A percentile compares a stretch with the other conserved stretches of the same genome.
phyloP scores from a whole-genome alignment of 768 basidiomycete genomes.

The Pulveroboletus ravenelii region DNA sequence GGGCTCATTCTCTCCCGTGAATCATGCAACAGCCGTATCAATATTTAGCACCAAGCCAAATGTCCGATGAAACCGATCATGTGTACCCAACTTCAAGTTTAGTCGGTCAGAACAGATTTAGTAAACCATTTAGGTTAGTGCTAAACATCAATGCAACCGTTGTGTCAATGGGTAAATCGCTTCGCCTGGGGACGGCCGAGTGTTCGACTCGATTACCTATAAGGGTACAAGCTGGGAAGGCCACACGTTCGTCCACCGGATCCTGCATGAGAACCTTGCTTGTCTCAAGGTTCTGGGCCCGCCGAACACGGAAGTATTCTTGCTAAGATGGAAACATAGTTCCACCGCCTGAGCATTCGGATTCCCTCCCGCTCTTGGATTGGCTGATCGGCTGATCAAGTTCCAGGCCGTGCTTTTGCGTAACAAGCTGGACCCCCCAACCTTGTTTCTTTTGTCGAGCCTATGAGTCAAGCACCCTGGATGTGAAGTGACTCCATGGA shows the following conservation, averaged over 20 bases:
- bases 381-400: slow-evolving; percentile 13
- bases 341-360: not conserved
- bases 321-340: slow-evolving; percentile 10
- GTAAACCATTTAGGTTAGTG: too few relatives aligned
- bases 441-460: slow-evolving; percentile 14
- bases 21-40: not conserved
- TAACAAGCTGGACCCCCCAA: slow-evolving; percentile 15
- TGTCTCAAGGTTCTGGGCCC: slow-evolving; percentile 12
- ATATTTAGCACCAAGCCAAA: too few relatives aligned
- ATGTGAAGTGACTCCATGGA: slow-evolving; percentile 10
- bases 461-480: slow-evolving; percentile 18
- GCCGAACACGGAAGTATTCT: slow-evolving; percentile 13
- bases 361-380: not conserved
- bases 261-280: slow-evolving; percentile 18
- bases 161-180: not conserved
- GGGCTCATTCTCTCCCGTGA: not conserved
- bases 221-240: slow-evolving; percentile 6
- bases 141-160: too few relatives aligned
- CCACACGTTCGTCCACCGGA: slow-evolving; percentile 6
- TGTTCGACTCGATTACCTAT: slow-evolving; percentile 4
- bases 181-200: slow-evolving; percentile 13
- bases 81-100: too few relatives aligned
- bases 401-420: slow-evolving; percentile 8
- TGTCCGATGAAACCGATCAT: too few relatives aligned
- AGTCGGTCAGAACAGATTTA: too few relatives aligned